Conservation (phyloP, 2,329 filamentous ascomycete genomes). For the Epichloe typhina region DNA sequence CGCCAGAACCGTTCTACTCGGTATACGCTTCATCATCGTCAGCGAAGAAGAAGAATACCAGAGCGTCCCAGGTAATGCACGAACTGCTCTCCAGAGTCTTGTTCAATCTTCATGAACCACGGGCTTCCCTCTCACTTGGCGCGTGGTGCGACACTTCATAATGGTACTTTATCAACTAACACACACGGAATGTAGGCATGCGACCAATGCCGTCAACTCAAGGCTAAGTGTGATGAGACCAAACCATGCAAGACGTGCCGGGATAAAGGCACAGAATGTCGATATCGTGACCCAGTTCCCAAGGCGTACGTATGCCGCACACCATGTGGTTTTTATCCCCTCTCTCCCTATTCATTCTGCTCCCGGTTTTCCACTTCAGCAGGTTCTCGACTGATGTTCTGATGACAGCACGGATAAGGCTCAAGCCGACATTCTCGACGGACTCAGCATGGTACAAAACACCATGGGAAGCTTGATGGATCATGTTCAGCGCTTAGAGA, state of each 20-base stretch:
- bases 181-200: conserved; percentile 50
- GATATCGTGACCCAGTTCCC: conserved; percentile 81
- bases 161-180: too few relatives aligned
- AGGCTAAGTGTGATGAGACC: conserved; percentile 84
- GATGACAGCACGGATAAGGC: conserved; percentile 42
- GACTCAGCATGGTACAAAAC: conserved; percentile 29
- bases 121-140: background rate
- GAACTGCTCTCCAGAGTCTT: background rate
- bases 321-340: background rate
- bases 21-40: conserved; percentile 30
- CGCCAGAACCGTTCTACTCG: conserved; percentile 24
- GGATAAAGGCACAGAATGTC: conserved; percentile 71
- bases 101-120: background rate
- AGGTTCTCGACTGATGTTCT: conserved; percentile 6
- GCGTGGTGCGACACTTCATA: too few relatives aligned
- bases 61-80: conserved; percentile 44
- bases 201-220: conserved; percentile 74
- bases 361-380: background rate
- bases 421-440: conserved; percentile 45
- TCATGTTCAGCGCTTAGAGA: conserved; percentile 26
- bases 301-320: conserved; percentile 53
- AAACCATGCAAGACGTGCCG: conserved; percentile 76
- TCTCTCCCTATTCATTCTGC: background rate
- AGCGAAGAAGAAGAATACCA: conserved; percentile 48
- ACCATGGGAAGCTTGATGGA: conserved; percentile 23